Conservation (phyloP, 345 rosid species). For the Melaleuca alternifolia region DNA sequence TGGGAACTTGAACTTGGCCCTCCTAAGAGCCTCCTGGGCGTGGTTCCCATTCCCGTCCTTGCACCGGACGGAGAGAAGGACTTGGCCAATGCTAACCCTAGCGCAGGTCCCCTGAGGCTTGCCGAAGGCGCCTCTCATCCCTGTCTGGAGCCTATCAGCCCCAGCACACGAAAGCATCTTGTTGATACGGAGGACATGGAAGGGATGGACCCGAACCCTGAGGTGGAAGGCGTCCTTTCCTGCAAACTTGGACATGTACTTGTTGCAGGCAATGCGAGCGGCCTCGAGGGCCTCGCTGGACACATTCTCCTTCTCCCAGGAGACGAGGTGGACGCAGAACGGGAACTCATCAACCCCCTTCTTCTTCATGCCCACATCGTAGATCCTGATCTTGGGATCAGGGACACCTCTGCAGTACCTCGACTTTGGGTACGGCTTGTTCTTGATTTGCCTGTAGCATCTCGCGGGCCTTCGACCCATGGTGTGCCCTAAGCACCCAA, state of each 20-base stretch:
- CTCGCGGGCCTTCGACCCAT: conserved; percentile 5
- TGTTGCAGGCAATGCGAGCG: conserved; percentile 13
- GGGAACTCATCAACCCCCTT: conserved; percentile 12
- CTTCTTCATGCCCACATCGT: conserved; percentile 14
- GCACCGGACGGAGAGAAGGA: conserved; percentile 17
- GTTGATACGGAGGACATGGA: conserved; percentile 15
- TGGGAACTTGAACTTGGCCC: conserved; percentile 19
- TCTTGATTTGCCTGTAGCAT: conserved; percentile 11
- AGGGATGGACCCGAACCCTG: conserved; percentile 2
- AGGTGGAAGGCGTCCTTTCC: conserved; percentile 17
- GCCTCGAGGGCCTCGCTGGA: conserved; percentile 14
- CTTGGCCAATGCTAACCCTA: conserved; percentile 10
- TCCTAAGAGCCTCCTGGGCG: conserved; percentile 6
- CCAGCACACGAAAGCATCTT: conserved; percentile 17
- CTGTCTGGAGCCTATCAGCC: conserved; percentile 15
- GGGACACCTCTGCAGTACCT: conserved; percentile 16
- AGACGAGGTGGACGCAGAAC: conserved; percentile 4
- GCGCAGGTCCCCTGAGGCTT: conserved; percentile 13
- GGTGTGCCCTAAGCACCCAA: not conserved
- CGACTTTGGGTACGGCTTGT: conserved; percentile 14
- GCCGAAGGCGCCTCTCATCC: conserved; percentile 14
- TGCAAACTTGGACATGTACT: conserved; percentile 11
- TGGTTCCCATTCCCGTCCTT: conserved; percentile 8
- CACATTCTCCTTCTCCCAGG: conserved; percentile 15
- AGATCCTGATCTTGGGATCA: conserved; percentile 15